phyloP scores from a whole-genome alignment of 257 asterid genomes.

The Gardenia jasminoides region DNA sequence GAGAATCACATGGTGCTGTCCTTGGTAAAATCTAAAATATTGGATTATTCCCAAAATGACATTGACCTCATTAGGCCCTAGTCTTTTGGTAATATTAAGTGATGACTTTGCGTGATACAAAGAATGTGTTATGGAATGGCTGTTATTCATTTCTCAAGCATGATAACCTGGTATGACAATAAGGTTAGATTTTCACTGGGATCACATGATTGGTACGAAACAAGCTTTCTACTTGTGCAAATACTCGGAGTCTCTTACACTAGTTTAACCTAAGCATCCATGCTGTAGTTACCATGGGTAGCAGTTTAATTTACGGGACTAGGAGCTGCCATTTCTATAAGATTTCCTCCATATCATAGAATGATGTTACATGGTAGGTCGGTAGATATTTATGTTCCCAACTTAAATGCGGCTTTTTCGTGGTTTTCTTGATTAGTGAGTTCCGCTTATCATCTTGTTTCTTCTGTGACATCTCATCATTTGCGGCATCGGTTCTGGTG shows the following conservation, averaged over 20 bases:
- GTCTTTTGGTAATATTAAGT: background rate
- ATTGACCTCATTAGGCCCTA: too few species aligned
- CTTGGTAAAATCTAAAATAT: too few species aligned
- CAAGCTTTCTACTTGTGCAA: background rate
- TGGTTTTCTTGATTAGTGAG: background rate
- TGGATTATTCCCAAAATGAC: too few species aligned
- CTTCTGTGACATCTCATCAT: constrained; percentile 2
- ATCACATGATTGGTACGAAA: too few species aligned
- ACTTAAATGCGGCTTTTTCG: background rate
- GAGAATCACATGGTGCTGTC: too few species aligned
- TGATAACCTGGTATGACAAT: too few species aligned
- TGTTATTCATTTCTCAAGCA: background rate
- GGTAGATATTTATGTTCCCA: background rate
- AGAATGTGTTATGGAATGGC: too few species aligned
- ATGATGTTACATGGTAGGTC: background rate
- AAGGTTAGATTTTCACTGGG: too few species aligned
- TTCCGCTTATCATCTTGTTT: background rate
- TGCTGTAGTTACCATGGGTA: background rate
- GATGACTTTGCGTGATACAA: background rate
- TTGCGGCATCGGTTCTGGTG: constrained; percentile 23
- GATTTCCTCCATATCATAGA: background rate
- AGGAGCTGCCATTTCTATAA: background rate
- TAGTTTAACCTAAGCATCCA: background rate
- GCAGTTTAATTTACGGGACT: too few species aligned
- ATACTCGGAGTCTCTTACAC: background rate